Conservation (phyloP, 768 basidiomycete species). For the Leccinum disarticulatum region DNA sequence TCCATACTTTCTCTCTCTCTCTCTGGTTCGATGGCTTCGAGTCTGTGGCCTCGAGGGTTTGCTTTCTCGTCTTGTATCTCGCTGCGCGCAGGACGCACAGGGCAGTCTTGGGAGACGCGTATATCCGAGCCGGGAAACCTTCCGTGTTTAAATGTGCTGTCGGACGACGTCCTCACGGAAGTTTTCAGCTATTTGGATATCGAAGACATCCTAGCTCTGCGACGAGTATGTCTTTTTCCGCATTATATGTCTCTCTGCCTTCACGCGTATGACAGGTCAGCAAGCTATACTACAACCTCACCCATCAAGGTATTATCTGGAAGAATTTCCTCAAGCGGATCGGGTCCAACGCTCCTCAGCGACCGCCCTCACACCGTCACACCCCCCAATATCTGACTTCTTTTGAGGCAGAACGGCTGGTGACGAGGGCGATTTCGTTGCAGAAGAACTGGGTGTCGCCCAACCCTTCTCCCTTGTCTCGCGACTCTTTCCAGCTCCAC, state of each 20-base stretch:
- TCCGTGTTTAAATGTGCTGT: conserved; percentile 32
- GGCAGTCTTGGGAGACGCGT: conserved; percentile 28
- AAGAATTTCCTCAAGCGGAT: conserved; percentile 58
- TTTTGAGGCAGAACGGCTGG: conserved; percentile 52
- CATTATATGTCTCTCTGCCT: neutral
- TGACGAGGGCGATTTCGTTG: conserved; percentile 57
- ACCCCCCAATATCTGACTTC: conserved; percentile 32
- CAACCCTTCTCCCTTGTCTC: conserved; percentile 34
- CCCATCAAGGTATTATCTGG: conserved; percentile 70
- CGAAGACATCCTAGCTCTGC: conserved; percentile 38
- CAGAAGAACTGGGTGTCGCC: conserved; percentile 57
- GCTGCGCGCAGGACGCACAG: conserved; percentile 11
- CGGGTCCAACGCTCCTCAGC: conserved; percentile 55
- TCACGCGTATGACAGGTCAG: conserved; percentile 43
- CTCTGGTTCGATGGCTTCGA: conserved; percentile 23
- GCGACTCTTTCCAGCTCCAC: conserved; percentile 27
- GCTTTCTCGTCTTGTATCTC: conserved; percentile 18
- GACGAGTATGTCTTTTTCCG: conserved; percentile 30
- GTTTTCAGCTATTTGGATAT: conserved; percentile 38
- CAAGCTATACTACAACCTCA: conserved; percentile 59
- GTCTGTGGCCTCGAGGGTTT: conserved; percentile 24
- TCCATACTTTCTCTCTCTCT: conserved; percentile 3
- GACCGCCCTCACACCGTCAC: conserved; percentile 59
- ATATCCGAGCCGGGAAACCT: conserved; percentile 23
- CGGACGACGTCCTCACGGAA: conserved; percentile 41